phyloP scores from a whole-genome alignment of 1,284 basidiomycete species.

The Phylloboletellus chloephorus region DNA sequence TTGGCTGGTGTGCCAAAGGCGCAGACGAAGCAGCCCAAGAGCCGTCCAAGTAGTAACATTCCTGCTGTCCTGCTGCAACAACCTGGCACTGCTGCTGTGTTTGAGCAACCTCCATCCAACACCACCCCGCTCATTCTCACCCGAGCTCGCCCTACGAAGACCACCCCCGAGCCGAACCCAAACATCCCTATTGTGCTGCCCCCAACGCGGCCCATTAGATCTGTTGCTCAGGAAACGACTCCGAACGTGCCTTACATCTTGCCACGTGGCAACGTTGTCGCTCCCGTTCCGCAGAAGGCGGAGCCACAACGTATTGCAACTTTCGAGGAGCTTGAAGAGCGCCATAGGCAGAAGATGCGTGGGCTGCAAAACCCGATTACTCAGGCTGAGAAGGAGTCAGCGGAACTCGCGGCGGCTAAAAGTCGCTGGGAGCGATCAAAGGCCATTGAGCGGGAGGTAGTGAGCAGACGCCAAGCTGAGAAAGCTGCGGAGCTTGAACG shows the following conservation, averaged over 20 bases:
- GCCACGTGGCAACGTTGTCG: slow-evolving; percentile 34
- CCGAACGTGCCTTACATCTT: slow-evolving; percentile 28
- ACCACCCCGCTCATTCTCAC: slow-evolving; percentile 54
- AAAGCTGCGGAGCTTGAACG: slow-evolving; percentile 49
- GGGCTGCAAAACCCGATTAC: slow-evolving; percentile 72
- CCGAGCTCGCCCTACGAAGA: slow-evolving; percentile 44
- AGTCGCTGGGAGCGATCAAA: slow-evolving; percentile 73
- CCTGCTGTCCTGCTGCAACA: slow-evolving; percentile 59
- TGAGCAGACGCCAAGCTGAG: slow-evolving; percentile 65
- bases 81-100: slow-evolving; percentile 37
- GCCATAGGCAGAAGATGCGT: slow-evolving; percentile 75
- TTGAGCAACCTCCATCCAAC: slow-evolving; percentile 23
- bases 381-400: slow-evolving; percentile 64
- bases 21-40: slow-evolving; percentile 35
- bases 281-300: slow-evolving; percentile 46
- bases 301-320: slow-evolving; percentile 53
- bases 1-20: slow-evolving; percentile 24
- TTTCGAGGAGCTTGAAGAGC: slow-evolving; percentile 74
- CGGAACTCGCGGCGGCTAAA: slow-evolving; percentile 61
- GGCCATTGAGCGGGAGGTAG: slow-evolving; percentile 61
- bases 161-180: slow-evolving; percentile 24
- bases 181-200: slow-evolving; percentile 30
- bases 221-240: slow-evolving; percentile 16
- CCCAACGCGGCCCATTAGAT: slow-evolving; percentile 21
- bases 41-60: slow-evolving; percentile 33